phyloP scores from a whole-genome alignment of 805 yeast species.

The Blastobotrys americana region DNA sequence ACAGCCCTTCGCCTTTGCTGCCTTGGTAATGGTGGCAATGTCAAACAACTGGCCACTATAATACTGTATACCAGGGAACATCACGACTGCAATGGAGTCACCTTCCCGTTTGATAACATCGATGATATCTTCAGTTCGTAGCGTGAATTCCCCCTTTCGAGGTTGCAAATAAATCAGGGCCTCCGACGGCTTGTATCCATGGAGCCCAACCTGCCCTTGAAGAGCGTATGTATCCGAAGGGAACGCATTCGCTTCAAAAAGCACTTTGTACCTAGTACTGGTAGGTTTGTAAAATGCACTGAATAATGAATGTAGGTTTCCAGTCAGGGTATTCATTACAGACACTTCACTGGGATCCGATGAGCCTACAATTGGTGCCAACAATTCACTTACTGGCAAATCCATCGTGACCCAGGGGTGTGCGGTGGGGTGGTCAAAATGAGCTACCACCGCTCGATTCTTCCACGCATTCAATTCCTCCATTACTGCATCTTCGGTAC shows the following conservation, averaged over 20 bases:
- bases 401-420: conserved; percentile 84
- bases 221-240: conserved; percentile 91
- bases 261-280: conserved; percentile 49
- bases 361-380: conserved; percentile 77
- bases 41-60: conserved; percentile 87
- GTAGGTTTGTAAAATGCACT: conserved; percentile 67
- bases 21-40: conserved; percentile 58
- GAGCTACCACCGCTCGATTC: conserved; percentile 74
- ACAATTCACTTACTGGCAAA: conserved; percentile 58
- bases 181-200: conserved; percentile 45
- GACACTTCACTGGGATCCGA: conserved; percentile 63
- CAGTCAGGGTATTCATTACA: conserved; percentile 77
- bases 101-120: conserved; percentile 46
- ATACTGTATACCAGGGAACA: conserved; percentile 85
- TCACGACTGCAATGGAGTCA: conserved; percentile 60
- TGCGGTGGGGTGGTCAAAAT: conserved; percentile 43
- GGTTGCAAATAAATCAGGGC: conserved; percentile 62
- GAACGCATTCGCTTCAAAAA: conserved; percentile 82
- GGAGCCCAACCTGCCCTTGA: conserved; percentile 59
- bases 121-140: conserved; percentile 60
- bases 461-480: conserved; percentile 80
- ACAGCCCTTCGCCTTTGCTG: conserved; percentile 46
- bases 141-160: conserved; percentile 45
- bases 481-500: conserved; percentile 48
- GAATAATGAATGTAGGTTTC: conserved; percentile 69